Evolutionary conservation across 805 yeast genomes (phyloP).

Genomic region (Torulaspora delbrueckii): DNA sequence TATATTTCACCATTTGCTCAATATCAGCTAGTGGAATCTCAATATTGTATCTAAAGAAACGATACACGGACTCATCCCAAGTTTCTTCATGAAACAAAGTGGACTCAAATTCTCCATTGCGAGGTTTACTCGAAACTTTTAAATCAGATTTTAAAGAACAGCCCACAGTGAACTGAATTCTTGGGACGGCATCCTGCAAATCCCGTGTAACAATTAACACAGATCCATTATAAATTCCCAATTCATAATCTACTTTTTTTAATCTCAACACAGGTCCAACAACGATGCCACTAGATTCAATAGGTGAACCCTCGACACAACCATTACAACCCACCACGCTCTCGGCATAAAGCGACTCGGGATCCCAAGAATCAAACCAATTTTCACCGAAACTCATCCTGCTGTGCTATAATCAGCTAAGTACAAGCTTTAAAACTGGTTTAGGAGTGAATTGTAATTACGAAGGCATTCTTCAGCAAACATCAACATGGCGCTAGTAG

Average conservation of each 20-base stretch:
- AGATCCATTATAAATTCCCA: constrained; percentile 58
- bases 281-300: constrained; percentile 25
- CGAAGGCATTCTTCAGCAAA: not conserved
- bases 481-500: constrained; percentile 4
- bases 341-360: constrained; percentile 19
- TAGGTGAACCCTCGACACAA: constrained; percentile 23
- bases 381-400: constrained; percentile 1
- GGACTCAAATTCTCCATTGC: constrained; percentile 45
- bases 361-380: constrained; percentile 30
- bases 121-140: not conserved
- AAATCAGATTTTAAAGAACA: constrained; percentile 6
- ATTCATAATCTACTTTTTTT: constrained; percentile 53
- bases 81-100: constrained; percentile 40
- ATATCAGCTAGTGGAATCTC: constrained; percentile 42
- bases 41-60: constrained; percentile 65
- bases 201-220: constrained; percentile 57
- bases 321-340: constrained; percentile 22
- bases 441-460: not conserved
- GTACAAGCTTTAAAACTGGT: not conserved
- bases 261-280: constrained; percentile 80
- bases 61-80: constrained; percentile 34
- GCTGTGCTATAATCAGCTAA: not conserved
- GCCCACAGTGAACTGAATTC: constrained; percentile 12
- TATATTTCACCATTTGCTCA: constrained; percentile 64
- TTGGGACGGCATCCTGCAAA: constrained; percentile 30